A percentile compares a stretch with the other conserved stretches of the same genome.
phyloP scores from a whole-genome alignment of 192 early-diverging fungal genomes.

The Linnemannia schmuckeri region DNA sequence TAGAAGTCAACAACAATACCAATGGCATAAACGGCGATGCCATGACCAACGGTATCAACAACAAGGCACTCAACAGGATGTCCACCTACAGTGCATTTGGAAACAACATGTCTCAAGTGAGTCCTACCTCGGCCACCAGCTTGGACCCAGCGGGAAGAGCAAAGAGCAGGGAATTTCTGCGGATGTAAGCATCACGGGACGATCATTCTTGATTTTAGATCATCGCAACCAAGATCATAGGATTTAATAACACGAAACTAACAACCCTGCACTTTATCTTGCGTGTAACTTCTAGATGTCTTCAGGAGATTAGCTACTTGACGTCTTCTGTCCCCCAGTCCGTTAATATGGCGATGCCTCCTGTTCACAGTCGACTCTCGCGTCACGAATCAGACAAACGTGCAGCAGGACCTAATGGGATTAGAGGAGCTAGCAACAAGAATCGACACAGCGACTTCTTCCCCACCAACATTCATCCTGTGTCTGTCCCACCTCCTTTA shows the following conservation, averaged over 20 bases:
- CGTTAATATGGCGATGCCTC: constrained; percentile 27
- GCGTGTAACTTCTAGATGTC: constrained; percentile 19
- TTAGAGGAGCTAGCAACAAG: constrained; percentile 24
- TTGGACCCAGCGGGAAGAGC: constrained; percentile 46
- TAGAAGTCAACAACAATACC: constrained; percentile 13
- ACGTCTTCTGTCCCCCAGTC: constrained; percentile 48
- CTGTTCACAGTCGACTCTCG: constrained; percentile 24
- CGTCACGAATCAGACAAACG: constrained; percentile 48
- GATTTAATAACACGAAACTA: neutral
- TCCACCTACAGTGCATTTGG: constrained; percentile 45
- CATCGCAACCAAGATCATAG: neutral
- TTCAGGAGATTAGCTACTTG: constrained; percentile 54
- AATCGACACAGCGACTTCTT: constrained; percentile 50
- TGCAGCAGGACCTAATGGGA: constrained; percentile 30
- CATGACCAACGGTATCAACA: constrained; percentile 13
- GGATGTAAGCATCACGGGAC: constrained; percentile 26
- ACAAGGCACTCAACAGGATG: constrained; percentile 51
- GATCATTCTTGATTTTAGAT: neutral
- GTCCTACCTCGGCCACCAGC: constrained; percentile 36
- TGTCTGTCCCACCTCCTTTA: constrained; percentile 14
- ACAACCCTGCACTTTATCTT: neutral
- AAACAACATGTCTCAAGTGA: constrained; percentile 48
- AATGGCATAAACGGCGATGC: constrained; percentile 11
- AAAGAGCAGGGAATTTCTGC: constrained; percentile 55
- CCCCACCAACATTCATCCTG: constrained; percentile 9